Conservation (phyloP, 768 basidiomycete genomes). For the Pleurotus giganteus region DNA sequence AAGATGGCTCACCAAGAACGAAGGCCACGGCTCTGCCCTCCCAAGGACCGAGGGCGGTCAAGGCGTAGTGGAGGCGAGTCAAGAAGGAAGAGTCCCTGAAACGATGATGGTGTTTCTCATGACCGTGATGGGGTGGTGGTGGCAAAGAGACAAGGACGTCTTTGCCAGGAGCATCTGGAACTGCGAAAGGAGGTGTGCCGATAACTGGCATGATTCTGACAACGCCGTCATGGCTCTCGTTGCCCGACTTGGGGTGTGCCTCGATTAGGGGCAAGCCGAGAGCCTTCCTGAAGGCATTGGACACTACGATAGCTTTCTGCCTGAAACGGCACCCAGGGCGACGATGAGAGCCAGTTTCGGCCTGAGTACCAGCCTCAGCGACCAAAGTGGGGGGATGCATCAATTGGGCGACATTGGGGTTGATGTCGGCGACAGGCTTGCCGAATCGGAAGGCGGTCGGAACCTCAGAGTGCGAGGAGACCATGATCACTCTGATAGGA, state of each 20-base stretch:
- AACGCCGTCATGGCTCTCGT: conserved; percentile 17
- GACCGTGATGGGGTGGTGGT: conserved; percentile 21
- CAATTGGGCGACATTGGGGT: conserved; percentile 19
- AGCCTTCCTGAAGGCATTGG: conserved; percentile 53
- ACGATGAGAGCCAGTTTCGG: conserved; percentile 10
- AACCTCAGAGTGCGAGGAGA: conserved; percentile 21
- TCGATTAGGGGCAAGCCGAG: conserved; percentile 54
- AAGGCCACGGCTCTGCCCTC: conserved; percentile 83
- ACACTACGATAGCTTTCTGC: conserved; percentile 48
- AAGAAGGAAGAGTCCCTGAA: conserved; percentile 44
- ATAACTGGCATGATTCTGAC: conserved; percentile 35
- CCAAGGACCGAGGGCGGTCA: conserved; percentile 76
- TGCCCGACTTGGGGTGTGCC: conserved; percentile 4
- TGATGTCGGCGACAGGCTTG: conserved; percentile 30
- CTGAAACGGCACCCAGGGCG: conserved; percentile 30
- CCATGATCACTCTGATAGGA: conserved; percentile 47
- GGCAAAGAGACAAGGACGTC: conserved; percentile 14
- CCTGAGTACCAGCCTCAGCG: conserved; percentile 9
- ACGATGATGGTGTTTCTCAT: conserved; percentile 23
- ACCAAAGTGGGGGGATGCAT: conserved; percentile 20
- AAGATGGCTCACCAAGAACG: conserved; percentile 61
- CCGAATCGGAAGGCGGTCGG: conserved; percentile 33
- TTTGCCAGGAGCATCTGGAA: neutral
- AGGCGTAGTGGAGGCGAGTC: conserved; percentile 58
- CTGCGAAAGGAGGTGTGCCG: conserved; percentile 17